Base-by-base conservation (phyloP, 2,329 filamentous ascomycete genomes). In the Colletotrichum trifolii region DNA sequence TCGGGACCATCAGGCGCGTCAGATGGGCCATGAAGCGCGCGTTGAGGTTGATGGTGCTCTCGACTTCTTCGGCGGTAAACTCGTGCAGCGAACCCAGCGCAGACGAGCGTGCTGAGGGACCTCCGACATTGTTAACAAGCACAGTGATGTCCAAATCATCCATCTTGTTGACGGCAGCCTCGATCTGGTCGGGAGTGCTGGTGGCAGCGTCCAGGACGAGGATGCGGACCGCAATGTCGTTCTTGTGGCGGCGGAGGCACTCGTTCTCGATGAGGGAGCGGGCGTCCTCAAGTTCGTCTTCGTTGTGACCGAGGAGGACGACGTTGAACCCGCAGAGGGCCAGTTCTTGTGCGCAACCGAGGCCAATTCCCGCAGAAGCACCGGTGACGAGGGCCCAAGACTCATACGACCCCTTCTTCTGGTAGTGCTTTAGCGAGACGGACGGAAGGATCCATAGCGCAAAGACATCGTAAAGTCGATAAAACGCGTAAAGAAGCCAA, bases 111-210 rank as follows among this genome's bases (percentile, higher is more conserved):
- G 74, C 64, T 36, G 73, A 71, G 53, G 66, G 69, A 36, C 71
- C 71, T 60, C 73, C 75, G 59, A 75, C 71, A 65, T 76, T 76
- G 71, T 77, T 77, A 63, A 77, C 68, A 2, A 77, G 71, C 34
- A 77, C 71, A 34, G 73, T 71, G 17, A 78, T 62, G 33, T 71
- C 61, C 11, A 75, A 59, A 42, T 42, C 10, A 42, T n/a, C 39
- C 39, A 42, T 11, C 10, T 42, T 42, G 10, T 42, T 42, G 47
- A 67, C 65, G 42, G 72, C 63, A 33, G 70, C 66, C 8, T 46
- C 43, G 6, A 46, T 46, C 3, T 13, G 12, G 35, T 62, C 66
- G 25, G 72, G 66, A 48, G 73, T 65, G 15, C 70, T 67, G 33
- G 69, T 71, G 52, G 69, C 67, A 34, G 72, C 71, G 66, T 77